Base-by-base conservation (phyloP, 2,329 filamentous ascomycete genomes). In the Penicillium concentricum region DNA sequence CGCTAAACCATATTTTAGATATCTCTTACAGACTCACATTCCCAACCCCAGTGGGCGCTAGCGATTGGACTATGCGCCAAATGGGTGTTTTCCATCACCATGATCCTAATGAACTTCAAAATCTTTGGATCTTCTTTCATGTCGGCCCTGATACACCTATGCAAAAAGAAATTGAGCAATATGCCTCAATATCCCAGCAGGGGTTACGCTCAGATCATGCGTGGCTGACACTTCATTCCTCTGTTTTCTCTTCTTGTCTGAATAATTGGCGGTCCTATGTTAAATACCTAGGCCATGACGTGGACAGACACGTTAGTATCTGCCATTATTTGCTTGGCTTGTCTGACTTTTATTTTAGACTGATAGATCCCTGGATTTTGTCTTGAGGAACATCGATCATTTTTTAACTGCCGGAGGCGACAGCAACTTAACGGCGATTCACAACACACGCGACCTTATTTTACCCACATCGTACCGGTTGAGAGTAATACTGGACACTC, bases 71-170 rank as follows among this genome's bases (percentile, higher is more conserved):
- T 7, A 58, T 61, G 13, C 58, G 63, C 13, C 63, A 66, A 28
- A 48, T 58, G 5, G 59, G 47, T 6, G 53, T 66, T n/a, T 62
- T 64, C 12, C 61, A 64, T 43, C 51, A 57, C 12, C 51, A 61
- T 20, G 44, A 56, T 28, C 52, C 61, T 2, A 55, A 56, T 0
- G 50, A 48, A 1, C 41, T 35, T 9, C 45, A 50, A 24, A 57
- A 59, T 30, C 54, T 66, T 15, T 66, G 63, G 63, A 56, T 64
- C 12, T 57, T 64, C 24, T 52, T 64, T 9, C 61, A 63, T 37
- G 60, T 51, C 13, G 46, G 50, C 5, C 47, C 46, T 4, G 13
- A 46, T 6, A 39, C 51, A 13, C 18, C 51, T 18, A 30, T 26
- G 22, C 34, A 49, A 16, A 22, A 39, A 18, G 22, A 50, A 6